These are phyloP conservation scores for Phalaenopsis hybrid DNA, from an alignment of 116 monocot genomes.

Conservation along the genomic window DNA sequence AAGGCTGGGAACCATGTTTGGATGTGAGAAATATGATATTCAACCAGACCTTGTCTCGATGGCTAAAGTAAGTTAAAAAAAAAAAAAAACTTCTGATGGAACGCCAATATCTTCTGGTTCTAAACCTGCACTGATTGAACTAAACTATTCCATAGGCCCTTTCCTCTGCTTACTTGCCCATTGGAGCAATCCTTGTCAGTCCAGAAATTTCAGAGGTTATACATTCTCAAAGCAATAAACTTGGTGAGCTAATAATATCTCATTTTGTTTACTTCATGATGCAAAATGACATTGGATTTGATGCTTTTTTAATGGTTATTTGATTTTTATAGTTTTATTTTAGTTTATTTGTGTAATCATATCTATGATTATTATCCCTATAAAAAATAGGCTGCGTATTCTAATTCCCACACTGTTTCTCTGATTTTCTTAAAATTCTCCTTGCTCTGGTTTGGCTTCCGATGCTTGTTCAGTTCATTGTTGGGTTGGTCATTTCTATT, in stretches of 20 bases:
- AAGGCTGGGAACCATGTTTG: slow-evolving; percentile 97
- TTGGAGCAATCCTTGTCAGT: slow-evolving; percentile 87
- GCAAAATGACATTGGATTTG: not conserved
- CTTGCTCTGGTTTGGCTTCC: no score
- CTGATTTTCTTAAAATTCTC: no score
- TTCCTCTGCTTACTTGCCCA: slow-evolving; percentile 96
- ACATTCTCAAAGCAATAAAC: slow-evolving; percentile 92
- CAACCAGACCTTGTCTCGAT: slow-evolving; percentile 90
- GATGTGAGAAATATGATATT: slow-evolving; percentile 86
- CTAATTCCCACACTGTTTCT: no score
- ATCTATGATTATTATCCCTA: not conserved
- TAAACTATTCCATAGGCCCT: slow-evolving; percentile 50
- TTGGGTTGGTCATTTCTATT: no score
- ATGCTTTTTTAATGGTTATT: not conserved
- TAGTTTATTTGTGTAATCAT: not conserved
- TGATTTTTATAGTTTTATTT: not conserved
- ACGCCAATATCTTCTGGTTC: not conserved
- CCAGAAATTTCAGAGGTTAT: slow-evolving; percentile 90
- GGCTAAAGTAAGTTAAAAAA: slow-evolving; percentile 57
- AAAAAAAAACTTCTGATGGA: not conserved
- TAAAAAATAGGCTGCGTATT: not conserved
- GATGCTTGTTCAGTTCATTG: no score
- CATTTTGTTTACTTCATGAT: not conserved
- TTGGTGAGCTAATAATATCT: slow-evolving; percentile 39
- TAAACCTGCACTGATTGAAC: not conserved